These are phyloP conservation scores for Penicillium aurantiogriseum DNA, from an alignment of 2,329 filamentous ascomycete genomes.

Conservation along the genomic window DNA sequence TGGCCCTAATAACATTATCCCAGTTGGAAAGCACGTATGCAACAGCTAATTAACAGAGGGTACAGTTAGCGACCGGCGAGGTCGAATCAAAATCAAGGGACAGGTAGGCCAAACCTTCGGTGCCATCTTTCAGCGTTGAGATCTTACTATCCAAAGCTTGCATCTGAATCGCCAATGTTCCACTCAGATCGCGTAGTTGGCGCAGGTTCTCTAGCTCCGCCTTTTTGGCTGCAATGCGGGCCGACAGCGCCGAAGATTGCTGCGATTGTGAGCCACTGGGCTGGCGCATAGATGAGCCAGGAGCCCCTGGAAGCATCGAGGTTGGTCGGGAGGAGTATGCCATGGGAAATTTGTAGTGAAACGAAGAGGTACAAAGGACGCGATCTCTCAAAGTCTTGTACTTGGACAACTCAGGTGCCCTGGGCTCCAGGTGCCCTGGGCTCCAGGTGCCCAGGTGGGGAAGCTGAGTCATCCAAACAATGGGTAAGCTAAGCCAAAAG, in stretches of 20 bases:
- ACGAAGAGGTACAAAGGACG: background rate
- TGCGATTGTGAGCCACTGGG: constrained; percentile 34
- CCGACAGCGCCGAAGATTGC: constrained; percentile 58
- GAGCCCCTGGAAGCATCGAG: constrained; percentile 31
- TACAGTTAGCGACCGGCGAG: constrained; percentile 3
- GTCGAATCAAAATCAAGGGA: constrained; percentile 1
- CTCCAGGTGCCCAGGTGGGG: no score
- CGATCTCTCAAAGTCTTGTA: background rate
- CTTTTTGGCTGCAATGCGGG: constrained; percentile 63
- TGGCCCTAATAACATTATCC: constrained; percentile 63
- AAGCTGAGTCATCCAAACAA: background rate
- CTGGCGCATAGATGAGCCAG: constrained; percentile 33
- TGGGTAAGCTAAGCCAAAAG: constrained; percentile 29
- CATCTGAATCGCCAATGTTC: constrained; percentile 62
- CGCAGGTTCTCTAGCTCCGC: constrained; percentile 61
- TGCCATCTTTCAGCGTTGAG: constrained; percentile 59
- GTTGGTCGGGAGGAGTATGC: constrained; percentile 38
- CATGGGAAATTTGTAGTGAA: constrained; percentile 18
- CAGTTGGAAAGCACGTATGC: constrained; percentile 66
- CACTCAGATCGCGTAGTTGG: constrained; percentile 61
- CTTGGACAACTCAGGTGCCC: background rate
- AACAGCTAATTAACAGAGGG: constrained; percentile 48
- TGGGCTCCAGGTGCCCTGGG: no score
- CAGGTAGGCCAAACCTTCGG: constrained; percentile 50
- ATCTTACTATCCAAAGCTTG: constrained; percentile 61